Percentiles rank a stretch among this genome's conserved stretches.
Evolutionary conservation across 1,284 basidiomycete genomes (phyloP).

Genomic region (Fomes fomentarius): DNA sequence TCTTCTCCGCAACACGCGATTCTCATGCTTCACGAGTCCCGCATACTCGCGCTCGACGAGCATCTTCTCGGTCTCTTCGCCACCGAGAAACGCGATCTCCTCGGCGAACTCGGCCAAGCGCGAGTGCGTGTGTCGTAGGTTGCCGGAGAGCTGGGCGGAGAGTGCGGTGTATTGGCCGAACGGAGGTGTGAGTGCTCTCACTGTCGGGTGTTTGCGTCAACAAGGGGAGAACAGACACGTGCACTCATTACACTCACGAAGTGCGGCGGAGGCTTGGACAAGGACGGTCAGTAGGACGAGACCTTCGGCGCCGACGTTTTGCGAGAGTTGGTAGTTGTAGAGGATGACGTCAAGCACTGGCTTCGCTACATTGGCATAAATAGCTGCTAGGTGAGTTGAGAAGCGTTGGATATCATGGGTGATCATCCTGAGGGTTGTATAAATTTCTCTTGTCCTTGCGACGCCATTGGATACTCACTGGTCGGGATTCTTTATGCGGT

Average conservation of each 20-base stretch:
- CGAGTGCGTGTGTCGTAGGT: slow-evolving; percentile 90
- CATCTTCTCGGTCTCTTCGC: slow-evolving; percentile 91
- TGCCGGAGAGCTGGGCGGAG: slow-evolving; percentile 87
- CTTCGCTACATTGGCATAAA: slow-evolving; percentile 94
- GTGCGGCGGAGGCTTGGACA: slow-evolving; percentile 80
- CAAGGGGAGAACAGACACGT: slow-evolving; percentile 17
- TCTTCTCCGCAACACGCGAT: slow-evolving; percentile 77
- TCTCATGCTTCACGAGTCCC: slow-evolving; percentile 87
- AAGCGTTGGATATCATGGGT: slow-evolving; percentile 97
- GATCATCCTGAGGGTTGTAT: slow-evolving; percentile 67
- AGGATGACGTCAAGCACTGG: slow-evolving; percentile 92
- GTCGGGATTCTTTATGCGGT: slow-evolving; percentile 96
- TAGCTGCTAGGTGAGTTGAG: slow-evolving; percentile 88
- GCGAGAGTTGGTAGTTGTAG: slow-evolving; percentile 95
- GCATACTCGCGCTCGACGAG: slow-evolving; percentile 92
- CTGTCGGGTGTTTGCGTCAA: slow-evolving; percentile 44
- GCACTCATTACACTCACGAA: slow-evolving; percentile 57
- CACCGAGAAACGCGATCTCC: slow-evolving; percentile 93
- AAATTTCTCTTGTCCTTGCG: neutral
- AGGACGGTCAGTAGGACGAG: slow-evolving; percentile 84
- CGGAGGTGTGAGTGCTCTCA: slow-evolving; percentile 88
- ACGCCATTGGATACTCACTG: slow-evolving; percentile 56
- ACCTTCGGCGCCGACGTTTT: slow-evolving; percentile 95
- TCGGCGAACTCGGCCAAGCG: slow-evolving; percentile 93
- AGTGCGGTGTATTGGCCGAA: slow-evolving; percentile 91